Base-by-base conservation (phyloP, 257 asterid species). In the Cynanchum wilfordii region DNA sequence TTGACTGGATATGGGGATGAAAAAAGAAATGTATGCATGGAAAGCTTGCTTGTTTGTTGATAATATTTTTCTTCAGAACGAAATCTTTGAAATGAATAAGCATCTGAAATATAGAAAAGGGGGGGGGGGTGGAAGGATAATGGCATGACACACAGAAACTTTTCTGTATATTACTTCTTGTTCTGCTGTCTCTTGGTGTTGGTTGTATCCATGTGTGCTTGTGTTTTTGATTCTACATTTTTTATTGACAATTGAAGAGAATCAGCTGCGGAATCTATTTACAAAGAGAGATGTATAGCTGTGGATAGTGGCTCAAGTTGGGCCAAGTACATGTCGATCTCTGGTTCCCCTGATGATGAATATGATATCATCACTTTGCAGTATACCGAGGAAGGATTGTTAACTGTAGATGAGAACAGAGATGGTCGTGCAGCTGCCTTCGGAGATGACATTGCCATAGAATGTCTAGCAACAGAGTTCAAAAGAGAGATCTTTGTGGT, bases 371-470 rank as follows among this genome's bases (percentile, higher is more conserved):
- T 94, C 84, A 87, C 86, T 79, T 76, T 91, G 88, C 98, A 89
- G 71, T 94, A 91, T 74, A 91, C 96, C 0, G 98, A 91, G 87
- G 98, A 94, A 70, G 98, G 97, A 30, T 86, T 94, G 66, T 75
- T 94, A 64, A 89, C 90, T 60, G 84, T 94, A 13, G 97, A 91
- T 69, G 97, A 94, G 87, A 88, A 91, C 75, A 81, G 90, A 71
- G 89, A 87, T 70, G 97, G 98, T 19, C 96, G 70, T 60, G 96
- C 97, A 0, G 97, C 97, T 77, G 99, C 97, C 49, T 94, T 94
- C 40, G 99, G 99, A 24, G 99, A 94, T 60, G 99, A 94, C 79
- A 89, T 94, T 76, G 99, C 99, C 1, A 94, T 94, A 16, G 97
- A 94, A 84, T 94, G 97, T 74, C 95, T 94, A 36, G 97, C 99